A percentile compares a stretch with the other conserved stretches of the same genome.
These are phyloP conservation scores for Austroboletus festivus DNA, from an alignment of 768 basidiomycete species.

Conservation along the genomic window DNA sequence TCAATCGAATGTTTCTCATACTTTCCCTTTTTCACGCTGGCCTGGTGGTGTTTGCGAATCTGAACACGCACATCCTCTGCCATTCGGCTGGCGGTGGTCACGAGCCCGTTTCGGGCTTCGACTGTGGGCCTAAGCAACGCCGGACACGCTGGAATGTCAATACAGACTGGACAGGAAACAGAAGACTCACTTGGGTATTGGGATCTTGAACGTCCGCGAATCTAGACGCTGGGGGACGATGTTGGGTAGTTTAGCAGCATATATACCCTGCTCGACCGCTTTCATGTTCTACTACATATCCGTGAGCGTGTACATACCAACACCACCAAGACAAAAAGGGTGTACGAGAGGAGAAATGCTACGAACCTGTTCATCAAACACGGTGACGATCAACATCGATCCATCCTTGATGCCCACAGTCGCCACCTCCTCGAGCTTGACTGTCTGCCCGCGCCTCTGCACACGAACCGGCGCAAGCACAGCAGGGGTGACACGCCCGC, in stretches of 20 bases:
- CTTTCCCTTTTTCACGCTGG: constrained; percentile 65
- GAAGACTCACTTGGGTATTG: constrained; percentile 69
- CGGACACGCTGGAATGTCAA: too few species aligned
- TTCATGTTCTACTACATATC: constrained; percentile 62
- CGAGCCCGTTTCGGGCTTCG: constrained; percentile 59
- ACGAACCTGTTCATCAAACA: constrained; percentile 77
- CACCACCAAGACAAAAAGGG: neutral
- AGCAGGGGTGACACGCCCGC: constrained; percentile 72
- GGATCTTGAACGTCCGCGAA: constrained; percentile 68
- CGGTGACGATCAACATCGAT: constrained; percentile 64
- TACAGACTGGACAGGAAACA: neutral
- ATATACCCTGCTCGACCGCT: constrained; percentile 69
- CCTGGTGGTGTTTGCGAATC: constrained; percentile 66
- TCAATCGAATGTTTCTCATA: constrained; percentile 68
- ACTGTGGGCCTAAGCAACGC: constrained; percentile 60
- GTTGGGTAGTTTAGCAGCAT: constrained; percentile 70
- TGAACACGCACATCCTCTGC: constrained; percentile 76
- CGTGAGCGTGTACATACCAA: constrained; percentile 16
- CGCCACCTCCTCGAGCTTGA: constrained; percentile 65
- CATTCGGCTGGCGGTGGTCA: constrained; percentile 53
- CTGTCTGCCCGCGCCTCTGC: constrained; percentile 38
- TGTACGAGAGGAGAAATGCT: constrained; percentile 4
- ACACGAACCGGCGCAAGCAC: constrained; percentile 70
- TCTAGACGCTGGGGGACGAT: constrained; percentile 72
- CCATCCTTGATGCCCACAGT: constrained; percentile 83